Evolutionary conservation across 768 basidiomycete genomes (phyloP).

Genomic region (Leccinellum rugosiceps): DNA sequence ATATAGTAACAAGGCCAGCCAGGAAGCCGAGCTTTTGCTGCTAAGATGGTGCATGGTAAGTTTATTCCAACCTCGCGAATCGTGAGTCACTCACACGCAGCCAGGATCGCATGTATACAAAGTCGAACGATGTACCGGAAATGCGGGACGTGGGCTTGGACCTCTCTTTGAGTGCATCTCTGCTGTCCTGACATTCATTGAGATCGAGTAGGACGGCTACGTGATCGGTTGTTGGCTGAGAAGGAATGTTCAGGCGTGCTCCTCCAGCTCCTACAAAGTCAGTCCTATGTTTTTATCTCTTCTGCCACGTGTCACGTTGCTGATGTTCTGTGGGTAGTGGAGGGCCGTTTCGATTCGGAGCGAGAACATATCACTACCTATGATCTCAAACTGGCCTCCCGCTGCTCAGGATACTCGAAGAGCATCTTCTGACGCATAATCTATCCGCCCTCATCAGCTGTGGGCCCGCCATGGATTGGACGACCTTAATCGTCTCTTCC

Average conservation of each 20-base stretch:
- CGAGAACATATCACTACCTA: slow-evolving; percentile 82
- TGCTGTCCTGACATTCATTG: slow-evolving; percentile 84
- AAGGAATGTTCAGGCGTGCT: slow-evolving; percentile 87
- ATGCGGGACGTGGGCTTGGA: slow-evolving; percentile 79
- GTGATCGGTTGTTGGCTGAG: slow-evolving; percentile 82
- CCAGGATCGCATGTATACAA: slow-evolving; percentile 90
- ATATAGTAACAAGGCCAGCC: slow-evolving; percentile 80
- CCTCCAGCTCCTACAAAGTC: slow-evolving; percentile 76
- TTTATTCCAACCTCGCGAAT: slow-evolving; percentile 19
- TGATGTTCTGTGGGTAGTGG: slow-evolving; percentile 55
- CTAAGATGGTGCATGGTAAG: slow-evolving; percentile 86
- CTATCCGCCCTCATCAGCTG: slow-evolving; percentile 63
- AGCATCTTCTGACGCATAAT: slow-evolving; percentile 74
- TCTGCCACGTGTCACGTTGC: neutral
- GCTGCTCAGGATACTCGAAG: slow-evolving; percentile 72
- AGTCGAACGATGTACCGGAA: slow-evolving; percentile 64
- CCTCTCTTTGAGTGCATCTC: slow-evolving; percentile 75
- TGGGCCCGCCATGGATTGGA: slow-evolving; percentile 63
- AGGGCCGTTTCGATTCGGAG: slow-evolving; percentile 78
- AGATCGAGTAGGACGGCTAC: slow-evolving; percentile 88
- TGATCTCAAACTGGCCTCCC: slow-evolving; percentile 66
- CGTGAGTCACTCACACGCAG: slow-evolving; percentile 13
- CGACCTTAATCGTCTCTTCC: slow-evolving; percentile 77
- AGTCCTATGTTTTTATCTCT: slow-evolving; percentile 25
- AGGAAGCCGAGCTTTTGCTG: slow-evolving; percentile 81